Evolutionary conservation across 495 filamentous ascomycete species (phyloP).

Genomic region (Aspergillus asperescens): DNA sequence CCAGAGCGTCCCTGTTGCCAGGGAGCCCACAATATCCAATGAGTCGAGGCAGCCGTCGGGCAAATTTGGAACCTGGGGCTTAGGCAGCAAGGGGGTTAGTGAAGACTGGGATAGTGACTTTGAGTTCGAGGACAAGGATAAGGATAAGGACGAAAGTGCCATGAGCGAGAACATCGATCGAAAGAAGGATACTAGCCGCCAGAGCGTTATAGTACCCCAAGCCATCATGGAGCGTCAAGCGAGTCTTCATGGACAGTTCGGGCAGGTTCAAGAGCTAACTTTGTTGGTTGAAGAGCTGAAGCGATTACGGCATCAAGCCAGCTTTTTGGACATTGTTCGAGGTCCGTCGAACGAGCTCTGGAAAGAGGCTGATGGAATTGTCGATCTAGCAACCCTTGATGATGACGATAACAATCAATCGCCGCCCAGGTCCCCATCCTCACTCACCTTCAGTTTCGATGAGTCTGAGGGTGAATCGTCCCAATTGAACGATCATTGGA

Average conservation of each 20-base stretch:
- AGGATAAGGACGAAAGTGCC: conserved; percentile 34
- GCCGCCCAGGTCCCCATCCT: conserved; percentile 47
- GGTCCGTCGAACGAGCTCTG: conserved; percentile 62
- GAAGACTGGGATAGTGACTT: conserved; percentile 87
- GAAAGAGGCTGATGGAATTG: conserved; percentile 84
- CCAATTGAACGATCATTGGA: conserved; percentile 28
- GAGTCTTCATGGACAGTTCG: conserved; percentile 78
- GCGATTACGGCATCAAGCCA: conserved; percentile 57
- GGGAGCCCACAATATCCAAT: conserved; percentile 49
- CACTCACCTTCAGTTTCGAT: conserved; percentile 50
- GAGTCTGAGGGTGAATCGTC: conserved; percentile 57
- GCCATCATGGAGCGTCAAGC: conserved; percentile 82
- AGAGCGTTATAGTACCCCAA: conserved; percentile 67
- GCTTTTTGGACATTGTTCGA: conserved; percentile 57
- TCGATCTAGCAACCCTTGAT: conserved; percentile 76
- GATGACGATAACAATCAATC: conserved; percentile 58
- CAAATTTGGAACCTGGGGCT: conserved; percentile 85
- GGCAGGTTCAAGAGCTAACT: conserved; percentile 79
- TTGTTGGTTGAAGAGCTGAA: conserved; percentile 77
- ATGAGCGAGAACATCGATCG: conserved; percentile 25
- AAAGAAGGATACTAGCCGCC: conserved; percentile 22
- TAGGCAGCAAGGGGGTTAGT: conserved; percentile 74
- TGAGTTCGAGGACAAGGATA: conserved; percentile 59
- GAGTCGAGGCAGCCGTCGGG: conserved; percentile 58
- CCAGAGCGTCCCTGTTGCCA: conserved; percentile 88